Evolutionary conservation across 2,329 filamentous ascomycete species (phyloP).

Genomic region (Fusarium heterosporum): DNA sequence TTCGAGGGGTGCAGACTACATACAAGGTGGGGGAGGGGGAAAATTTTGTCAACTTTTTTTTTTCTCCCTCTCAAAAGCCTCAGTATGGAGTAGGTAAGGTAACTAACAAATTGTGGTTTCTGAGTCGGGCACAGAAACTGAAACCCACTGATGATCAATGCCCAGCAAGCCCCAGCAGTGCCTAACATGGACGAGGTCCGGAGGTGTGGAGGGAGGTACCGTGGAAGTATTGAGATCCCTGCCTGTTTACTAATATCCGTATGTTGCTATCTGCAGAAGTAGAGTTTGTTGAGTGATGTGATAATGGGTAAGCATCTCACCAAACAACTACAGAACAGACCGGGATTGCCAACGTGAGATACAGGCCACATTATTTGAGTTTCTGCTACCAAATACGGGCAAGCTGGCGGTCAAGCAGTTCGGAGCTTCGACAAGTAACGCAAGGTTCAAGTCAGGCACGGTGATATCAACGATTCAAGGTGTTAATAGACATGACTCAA

Average conservation of each 20-base stretch:
- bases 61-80: conserved; percentile 18
- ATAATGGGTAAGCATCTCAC: conserved; percentile 33
- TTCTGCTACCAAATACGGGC: not conserved
- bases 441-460: conserved; percentile 2
- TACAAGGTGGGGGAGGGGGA: conserved; percentile 32
- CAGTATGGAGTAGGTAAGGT: not conserved
- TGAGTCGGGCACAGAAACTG: conserved; percentile 28
- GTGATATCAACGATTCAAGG: conserved; percentile 21
- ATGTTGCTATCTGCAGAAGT: conserved; percentile 22
- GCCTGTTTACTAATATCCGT: conserved; percentile 24
- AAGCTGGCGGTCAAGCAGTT: conserved; percentile 22
- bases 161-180: conserved; percentile 39
- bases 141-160: conserved; percentile 43
- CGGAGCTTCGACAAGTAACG: not conserved
- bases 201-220: conserved; percentile 4
- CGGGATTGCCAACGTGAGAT: not conserved
- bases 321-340: conserved; percentile 1
- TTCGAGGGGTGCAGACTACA: conserved; percentile 27
- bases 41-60: conserved; percentile 40
- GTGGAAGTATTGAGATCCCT: conserved; percentile 21
- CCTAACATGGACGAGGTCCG: conserved; percentile 29
- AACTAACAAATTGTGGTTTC: conserved; percentile 27
- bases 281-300: conserved; percentile 22
- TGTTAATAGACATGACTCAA: conserved; percentile 33
- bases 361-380: not conserved